Conservation (phyloP, 2,329 filamentous ascomycete species). For the Coniochaeta sp. region DNA sequence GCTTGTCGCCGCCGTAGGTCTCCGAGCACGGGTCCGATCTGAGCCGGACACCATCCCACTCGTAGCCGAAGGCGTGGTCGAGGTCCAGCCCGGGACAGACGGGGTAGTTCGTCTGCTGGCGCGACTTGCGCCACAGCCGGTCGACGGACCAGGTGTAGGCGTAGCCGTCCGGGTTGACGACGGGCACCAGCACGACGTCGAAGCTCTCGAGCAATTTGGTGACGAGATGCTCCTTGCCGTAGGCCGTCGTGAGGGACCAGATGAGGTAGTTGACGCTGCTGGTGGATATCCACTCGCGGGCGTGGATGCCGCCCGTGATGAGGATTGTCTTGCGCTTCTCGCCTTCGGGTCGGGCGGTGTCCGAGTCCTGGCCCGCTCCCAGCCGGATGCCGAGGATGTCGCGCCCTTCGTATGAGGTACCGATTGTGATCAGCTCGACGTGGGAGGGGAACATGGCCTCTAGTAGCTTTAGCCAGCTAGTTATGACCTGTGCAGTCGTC, state of each 20-base stretch:
- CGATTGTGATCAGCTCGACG: conserved; percentile 66
- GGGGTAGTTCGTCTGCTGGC: conserved; percentile 71
- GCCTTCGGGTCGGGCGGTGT: conserved; percentile 20
- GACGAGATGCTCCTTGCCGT: conserved; percentile 63
- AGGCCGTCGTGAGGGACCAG: conserved; percentile 78
- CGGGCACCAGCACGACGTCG: conserved; percentile 82
- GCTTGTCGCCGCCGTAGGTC: conserved; percentile 73
- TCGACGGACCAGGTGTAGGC: conserved; percentile 90
- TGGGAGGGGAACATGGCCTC: conserved; percentile 84
- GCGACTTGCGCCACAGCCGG: conserved; percentile 90
- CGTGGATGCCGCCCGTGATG: conserved; percentile 80
- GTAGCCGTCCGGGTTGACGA: conserved; percentile 89
- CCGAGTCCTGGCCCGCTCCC: conserved; percentile 34
- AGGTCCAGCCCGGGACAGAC: conserved; percentile 87
- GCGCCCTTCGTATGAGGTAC: conserved; percentile 80
- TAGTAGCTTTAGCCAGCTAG: conserved; percentile 87
- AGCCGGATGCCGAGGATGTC: conserved; percentile 78
- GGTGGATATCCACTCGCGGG: conserved; percentile 92
- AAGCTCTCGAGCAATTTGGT: conserved; percentile 75
- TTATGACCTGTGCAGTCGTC: conserved; percentile 37
- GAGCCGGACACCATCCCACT: conserved; percentile 65
- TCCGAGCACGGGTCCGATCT: conserved; percentile 82
- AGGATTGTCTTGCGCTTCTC: conserved; percentile 19
- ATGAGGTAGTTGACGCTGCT: conserved; percentile 87
- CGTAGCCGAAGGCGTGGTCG: conserved; percentile 77